Evolutionary conservation across 2,329 filamentous ascomycete genomes (phyloP).

Genomic region (Trichoderma brevicompactum): DNA sequence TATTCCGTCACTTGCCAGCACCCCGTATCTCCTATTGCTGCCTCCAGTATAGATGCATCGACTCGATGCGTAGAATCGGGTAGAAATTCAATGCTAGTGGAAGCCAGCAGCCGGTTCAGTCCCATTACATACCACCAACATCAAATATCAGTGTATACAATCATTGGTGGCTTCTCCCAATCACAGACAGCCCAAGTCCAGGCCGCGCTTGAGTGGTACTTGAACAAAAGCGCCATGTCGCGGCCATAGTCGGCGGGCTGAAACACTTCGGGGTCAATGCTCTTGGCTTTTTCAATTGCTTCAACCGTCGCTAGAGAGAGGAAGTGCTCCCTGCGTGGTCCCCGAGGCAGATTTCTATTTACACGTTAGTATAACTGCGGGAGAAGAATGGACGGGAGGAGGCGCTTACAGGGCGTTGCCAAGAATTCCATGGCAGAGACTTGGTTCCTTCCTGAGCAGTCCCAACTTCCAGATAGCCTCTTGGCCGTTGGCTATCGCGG

Average conservation of each 20-base stretch:
- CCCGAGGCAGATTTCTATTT: constrained; percentile 40
- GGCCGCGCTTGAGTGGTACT: constrained; percentile 44
- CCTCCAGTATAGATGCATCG: too few relatives aligned
- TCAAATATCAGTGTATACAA: constrained; percentile 43
- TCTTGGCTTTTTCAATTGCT: constrained; percentile 53
- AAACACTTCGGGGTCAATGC: constrained; percentile 41
- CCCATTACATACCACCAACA: neutral
- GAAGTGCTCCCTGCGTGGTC: constrained; percentile 55
- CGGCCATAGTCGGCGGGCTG: constrained; percentile 45
- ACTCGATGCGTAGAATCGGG: neutral
- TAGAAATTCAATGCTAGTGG: too few relatives aligned
- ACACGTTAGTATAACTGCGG: neutral
- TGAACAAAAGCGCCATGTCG: constrained; percentile 41
- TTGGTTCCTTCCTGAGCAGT: constrained; percentile 66
- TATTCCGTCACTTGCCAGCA: neutral
- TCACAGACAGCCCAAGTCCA: constrained; percentile 46
- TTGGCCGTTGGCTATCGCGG: constrained; percentile 55
- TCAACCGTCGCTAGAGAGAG: constrained; percentile 61
- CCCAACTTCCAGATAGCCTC: constrained; percentile 61
- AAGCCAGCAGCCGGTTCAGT: neutral
- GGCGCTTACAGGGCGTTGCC: constrained; percentile 64
- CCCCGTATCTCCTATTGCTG: too few relatives aligned
- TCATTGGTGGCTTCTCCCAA: constrained; percentile 41
- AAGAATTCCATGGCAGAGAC: constrained; percentile 67
- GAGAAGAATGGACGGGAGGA: too few relatives aligned